Base-by-base conservation (phyloP, 192 early-diverging fungal species). In the Entrophospora sp. region DNA sequence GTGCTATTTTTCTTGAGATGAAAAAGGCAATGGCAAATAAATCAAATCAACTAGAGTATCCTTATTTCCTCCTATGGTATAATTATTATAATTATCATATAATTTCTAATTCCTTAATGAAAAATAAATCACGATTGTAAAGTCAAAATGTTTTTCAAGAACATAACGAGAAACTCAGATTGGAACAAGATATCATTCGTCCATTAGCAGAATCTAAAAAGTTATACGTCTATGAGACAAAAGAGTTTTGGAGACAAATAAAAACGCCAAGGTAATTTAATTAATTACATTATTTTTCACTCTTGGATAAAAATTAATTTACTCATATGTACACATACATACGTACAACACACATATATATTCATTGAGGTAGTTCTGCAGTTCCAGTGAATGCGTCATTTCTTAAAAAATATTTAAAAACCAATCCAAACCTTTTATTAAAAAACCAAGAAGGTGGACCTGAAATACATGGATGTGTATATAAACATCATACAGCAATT, bases 171-270 rank as follows among this genome's bases (percentile, higher is more conserved):
- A 83, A 86, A 66, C 79, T 99, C 46, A 84, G 89, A 40, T 84
- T 99, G 42, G 96, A 99, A 74, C 88, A 94, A 74, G 96, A 99
- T 74, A 82, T 97, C 18, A 75, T 99, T 62, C 88, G 88, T 68
- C 77, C 83, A 24, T 83, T 99, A 66, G 87, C 96, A 6, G 85
- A 84, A 56, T 75, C 83, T 14, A 88, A 83, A 70, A 90, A 92
- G 75, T 85, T 99, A 8, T 95, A 86, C 71, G 90, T 92, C 10
- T 90, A 89, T 74, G 82, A 91, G 59, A 90, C 85, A 52, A 84
- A 83, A 38, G 86, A 91, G 61, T 94, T 95, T 71, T 99, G 96
- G 96, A 90, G 92, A 72, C 91, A 94, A 75, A 90, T 99, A 75
- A 99, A 99, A 73, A 93, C 94, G 24, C 91, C 91, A 28, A 84